Conservation (phyloP, 2,329 filamentous ascomycete genomes). For the Cercospora janseana region DNA sequence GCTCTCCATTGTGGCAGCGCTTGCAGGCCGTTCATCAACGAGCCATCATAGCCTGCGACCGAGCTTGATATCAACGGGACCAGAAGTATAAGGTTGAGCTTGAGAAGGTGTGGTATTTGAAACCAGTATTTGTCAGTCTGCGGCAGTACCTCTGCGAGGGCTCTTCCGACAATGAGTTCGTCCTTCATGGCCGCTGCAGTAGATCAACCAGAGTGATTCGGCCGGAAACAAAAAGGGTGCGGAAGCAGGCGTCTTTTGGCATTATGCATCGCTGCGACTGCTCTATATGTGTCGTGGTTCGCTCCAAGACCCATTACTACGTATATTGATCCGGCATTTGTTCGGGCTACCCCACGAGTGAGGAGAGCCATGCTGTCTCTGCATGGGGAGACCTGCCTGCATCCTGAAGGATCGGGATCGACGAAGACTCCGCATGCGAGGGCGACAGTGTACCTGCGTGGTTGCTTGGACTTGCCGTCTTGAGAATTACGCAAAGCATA, state of each 20-base stretch:
- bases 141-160: conserved; percentile 43
- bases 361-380: background rate
- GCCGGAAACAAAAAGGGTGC: background rate
- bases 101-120: conserved; percentile 43
- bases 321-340: background rate
- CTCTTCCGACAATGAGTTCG: conserved; percentile 34
- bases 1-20: conserved; percentile 40
- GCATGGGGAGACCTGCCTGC: background rate
- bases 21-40: conserved; percentile 48
- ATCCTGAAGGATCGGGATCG: conserved; percentile 4
- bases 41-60: conserved; percentile 48
- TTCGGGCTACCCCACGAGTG: background rate
- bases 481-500: background rate
- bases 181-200: conserved; percentile 25
- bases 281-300: background rate
- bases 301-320: background rate
- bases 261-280: background rate
- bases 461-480: background rate
- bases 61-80: conserved; percentile 47
- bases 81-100: conserved; percentile 47
- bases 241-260: background rate
- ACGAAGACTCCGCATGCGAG: background rate
- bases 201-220: too few relatives aligned
- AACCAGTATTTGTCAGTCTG: conserved; percentile 46
- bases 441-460: conserved; percentile 7